Percentiles rank a stretch among this genome's conserved stretches.
Conservation (phyloP, 768 basidiomycete species). For the Rhodotorula babjevae region DNA sequence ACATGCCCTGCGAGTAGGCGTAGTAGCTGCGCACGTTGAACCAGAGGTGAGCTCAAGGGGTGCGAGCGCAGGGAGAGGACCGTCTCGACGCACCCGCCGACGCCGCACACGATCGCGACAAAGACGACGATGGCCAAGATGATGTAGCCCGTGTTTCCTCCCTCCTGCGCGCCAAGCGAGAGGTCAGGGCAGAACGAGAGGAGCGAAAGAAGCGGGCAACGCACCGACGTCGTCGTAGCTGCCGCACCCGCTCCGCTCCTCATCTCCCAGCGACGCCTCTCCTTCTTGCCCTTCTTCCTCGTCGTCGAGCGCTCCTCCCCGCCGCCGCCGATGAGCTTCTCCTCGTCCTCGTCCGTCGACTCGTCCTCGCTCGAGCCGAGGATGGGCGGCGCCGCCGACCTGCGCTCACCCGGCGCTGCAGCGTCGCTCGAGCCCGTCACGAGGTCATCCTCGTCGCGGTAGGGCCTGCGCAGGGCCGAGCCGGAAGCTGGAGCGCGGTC, state of each 20-base stretch:
- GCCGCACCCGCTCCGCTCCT: background rate
- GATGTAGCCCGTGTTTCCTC: background rate
- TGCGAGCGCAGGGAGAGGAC: background rate
- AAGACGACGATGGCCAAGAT: background rate
- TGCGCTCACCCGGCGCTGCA: background rate
- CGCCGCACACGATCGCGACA: background rate
- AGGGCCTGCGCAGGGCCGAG: background rate
- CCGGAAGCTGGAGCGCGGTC: background rate
- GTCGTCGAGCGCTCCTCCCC: background rate
- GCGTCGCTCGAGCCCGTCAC: background rate
- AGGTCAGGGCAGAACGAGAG: no score
- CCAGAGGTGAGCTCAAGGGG: background rate
- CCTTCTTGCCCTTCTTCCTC: background rate
- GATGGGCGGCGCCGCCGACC: background rate
- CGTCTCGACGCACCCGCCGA: background rate
- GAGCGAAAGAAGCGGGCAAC: no score
- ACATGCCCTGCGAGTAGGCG: background rate
- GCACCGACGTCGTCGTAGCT: background rate
- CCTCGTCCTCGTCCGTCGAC: constrained; percentile 24
- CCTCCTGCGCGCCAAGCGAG: background rate
- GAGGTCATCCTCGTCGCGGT: constrained; percentile 3
- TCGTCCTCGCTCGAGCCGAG: constrained; percentile 10
- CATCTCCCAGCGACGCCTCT: constrained; percentile 3
- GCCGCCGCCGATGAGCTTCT: constrained; percentile 18
- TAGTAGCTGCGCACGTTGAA: background rate